These are phyloP conservation scores for Microthlaspi erraticum DNA, from an alignment of 345 rosid genomes.

Conservation along the genomic window DNA sequence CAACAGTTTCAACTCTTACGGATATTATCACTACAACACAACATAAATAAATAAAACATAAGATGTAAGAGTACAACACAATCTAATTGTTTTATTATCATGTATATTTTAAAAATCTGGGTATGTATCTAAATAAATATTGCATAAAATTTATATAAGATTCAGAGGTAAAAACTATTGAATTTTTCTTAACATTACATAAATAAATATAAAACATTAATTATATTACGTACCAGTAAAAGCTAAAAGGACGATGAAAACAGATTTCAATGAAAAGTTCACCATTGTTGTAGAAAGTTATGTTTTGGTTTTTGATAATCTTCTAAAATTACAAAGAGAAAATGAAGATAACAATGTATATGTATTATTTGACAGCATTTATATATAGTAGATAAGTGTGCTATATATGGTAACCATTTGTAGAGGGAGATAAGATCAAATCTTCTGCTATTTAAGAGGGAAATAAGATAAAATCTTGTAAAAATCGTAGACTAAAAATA, in stretches of 20 bases:
- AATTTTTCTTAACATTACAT: no score
- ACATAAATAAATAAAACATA: neutral
- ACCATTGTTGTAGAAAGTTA: neutral
- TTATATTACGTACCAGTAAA: no score
- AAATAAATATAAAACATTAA: neutral
- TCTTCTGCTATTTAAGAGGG: no score
- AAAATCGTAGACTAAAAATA: no score
- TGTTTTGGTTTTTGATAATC: neutral
- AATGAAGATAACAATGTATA: neutral
- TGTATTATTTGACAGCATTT: neutral
- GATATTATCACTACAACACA: slow-evolving; percentile 27
- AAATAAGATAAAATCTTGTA: neutral
- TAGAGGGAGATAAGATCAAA: neutral
- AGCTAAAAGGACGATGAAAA: slow-evolving; percentile 18
- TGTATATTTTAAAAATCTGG: neutral
- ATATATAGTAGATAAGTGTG: neutral
- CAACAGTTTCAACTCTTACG: slow-evolving; percentile 10
- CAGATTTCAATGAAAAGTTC: neutral
- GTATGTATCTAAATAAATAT: neutral
- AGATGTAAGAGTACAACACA: neutral
- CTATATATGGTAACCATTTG: neutral
- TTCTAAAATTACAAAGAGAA: neutral
- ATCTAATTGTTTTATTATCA: neutral
- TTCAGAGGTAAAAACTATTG: neutral
- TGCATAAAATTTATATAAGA: neutral